Percentiles rank a stretch among this genome's conserved stretches.
Evolutionary conservation across 179 eudicot species (phyloP).

Genomic region (Beta corolliflora): DNA sequence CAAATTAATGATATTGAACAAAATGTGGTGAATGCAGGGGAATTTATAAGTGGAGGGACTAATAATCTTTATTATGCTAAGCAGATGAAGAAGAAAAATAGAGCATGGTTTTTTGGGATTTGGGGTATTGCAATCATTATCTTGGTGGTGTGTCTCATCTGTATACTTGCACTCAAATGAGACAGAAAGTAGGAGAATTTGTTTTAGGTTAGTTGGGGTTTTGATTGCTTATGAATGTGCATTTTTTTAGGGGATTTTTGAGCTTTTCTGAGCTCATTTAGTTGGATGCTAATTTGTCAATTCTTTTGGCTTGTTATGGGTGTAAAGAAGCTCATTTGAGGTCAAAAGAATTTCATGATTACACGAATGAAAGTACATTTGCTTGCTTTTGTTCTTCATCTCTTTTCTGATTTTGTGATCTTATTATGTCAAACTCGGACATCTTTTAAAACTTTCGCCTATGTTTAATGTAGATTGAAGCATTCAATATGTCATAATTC

Average conservation of each 20-base stretch:
- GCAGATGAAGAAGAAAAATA: constrained; percentile 56
- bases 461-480: too few relatives aligned
- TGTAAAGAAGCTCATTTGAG: constrained; percentile 3
- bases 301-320: constrained; percentile 16
- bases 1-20: constrained; percentile 64
- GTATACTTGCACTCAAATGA: constrained; percentile 29
- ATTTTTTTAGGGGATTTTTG: not conserved
- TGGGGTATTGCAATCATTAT: constrained; percentile 50
- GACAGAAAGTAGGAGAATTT: not conserved
- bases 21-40: constrained; percentile 62
- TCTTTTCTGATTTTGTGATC: not conserved
- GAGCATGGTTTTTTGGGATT: constrained; percentile 50
- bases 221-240: constrained; percentile 25
- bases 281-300: constrained; percentile 19
- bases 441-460: too few relatives aligned
- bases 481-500: too few relatives aligned
- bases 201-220: not conserved
- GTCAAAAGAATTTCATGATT: not conserved
- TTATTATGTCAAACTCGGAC: too few relatives aligned
- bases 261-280: constrained; percentile 31
- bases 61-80: constrained; percentile 57
- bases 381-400: not conserved
- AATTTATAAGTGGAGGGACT: constrained; percentile 60
- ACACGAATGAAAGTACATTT: not conserved
- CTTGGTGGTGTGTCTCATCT: constrained; percentile 52